Conservation (phyloP, 345 rosid genomes). For the Limnanthes douglasii region DNA sequence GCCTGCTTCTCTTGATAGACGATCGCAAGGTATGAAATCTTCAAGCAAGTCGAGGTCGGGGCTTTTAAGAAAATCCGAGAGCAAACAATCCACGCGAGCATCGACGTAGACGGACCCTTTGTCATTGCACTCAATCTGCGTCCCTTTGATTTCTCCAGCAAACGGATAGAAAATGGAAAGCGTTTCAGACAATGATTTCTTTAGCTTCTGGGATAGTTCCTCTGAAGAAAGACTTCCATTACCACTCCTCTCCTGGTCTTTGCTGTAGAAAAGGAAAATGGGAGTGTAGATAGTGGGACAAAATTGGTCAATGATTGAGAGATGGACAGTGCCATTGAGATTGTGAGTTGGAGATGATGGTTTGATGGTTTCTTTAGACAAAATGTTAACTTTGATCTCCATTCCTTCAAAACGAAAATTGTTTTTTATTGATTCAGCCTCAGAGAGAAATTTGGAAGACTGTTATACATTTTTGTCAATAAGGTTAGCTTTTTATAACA, state of each 20-base stretch:
- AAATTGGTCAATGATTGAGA: constrained; percentile 16
- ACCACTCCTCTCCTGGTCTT: constrained; percentile 3
- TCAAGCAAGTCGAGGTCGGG: constrained; percentile 11
- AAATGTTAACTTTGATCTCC: constrained; percentile 11
- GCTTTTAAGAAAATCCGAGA: constrained; percentile 14
- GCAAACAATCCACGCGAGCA: constrained; percentile 13
- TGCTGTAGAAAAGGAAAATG: constrained; percentile 13
- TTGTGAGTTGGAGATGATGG: constrained; percentile 18
- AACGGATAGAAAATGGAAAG: constrained; percentile 27
- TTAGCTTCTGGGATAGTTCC: constrained; percentile 12
- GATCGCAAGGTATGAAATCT: constrained; percentile 18
- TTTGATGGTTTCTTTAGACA: constrained; percentile 20
- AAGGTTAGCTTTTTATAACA: too few relatives aligned
- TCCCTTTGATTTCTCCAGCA: constrained; percentile 12
- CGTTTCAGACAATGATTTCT: constrained; percentile 26
- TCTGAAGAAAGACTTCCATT: constrained; percentile 10
- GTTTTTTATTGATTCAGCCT: too few relatives aligned
- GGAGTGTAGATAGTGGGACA: constrained; percentile 18
- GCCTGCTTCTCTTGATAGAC: constrained; percentile 9
- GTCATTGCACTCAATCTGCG: constrained; percentile 16
- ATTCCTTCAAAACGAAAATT: constrained; percentile 6
- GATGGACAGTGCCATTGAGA: constrained; percentile 7
- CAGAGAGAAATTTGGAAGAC: too few relatives aligned
- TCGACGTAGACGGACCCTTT: constrained; percentile 21
- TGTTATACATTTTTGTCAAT: too few relatives aligned